Evolutionary conservation across 257 asterid genomes (phyloP), one percentile per base, ranked within the genome.

Genomic region (Parsonsia alboflavescens): DNA sequence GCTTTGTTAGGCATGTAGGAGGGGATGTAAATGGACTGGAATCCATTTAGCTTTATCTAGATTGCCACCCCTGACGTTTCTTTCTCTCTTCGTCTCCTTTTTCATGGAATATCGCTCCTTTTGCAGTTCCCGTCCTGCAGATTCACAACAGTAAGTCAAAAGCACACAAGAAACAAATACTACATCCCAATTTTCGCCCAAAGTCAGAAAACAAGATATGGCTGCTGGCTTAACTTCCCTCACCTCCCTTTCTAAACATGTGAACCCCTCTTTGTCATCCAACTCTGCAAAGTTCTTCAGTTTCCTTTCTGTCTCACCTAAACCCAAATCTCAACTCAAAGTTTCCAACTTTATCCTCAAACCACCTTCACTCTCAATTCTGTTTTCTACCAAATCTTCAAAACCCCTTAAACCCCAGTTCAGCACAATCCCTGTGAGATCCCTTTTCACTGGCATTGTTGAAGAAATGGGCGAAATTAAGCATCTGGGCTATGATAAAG

Each of bases 391-490:
- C 75, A 86, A 79, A 50, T 74, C 89, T 57, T 48, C 62, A 21
- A 82, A 83, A 78, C 78, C 82, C 84, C 73, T 36, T 9, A 75
- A 54, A 6, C 76, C 75, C 82, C 80, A 64, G 72, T 48, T 26
- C 64, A 52, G 13, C 71, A 26, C 62, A 62, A 75, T 17, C 77
- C 53, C 89, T 48, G 75, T 86, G 61, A 85, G 78, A 62, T 86
- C 95, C 80, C 90, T 93, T 15, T 93, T 93, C 89, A 91, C 98
- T 2, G 98, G 96, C 45, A 89, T 93, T 59, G 96, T 93, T 19
- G 98, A 93, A 81, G 98, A 93, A 82, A 80, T 88, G 81, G 98
- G 97, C 28, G 84, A 88, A 62, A 64, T 93, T 48, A 85, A 87
- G 46, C 86, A 84, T 10, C 76, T 93, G 44, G 97, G 96, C 10